Percentiles rank a stretch among this genome's conserved stretches.
Conservation (phyloP, 2,329 filamentous ascomycete genomes). For the Falciphora oryzae region DNA sequence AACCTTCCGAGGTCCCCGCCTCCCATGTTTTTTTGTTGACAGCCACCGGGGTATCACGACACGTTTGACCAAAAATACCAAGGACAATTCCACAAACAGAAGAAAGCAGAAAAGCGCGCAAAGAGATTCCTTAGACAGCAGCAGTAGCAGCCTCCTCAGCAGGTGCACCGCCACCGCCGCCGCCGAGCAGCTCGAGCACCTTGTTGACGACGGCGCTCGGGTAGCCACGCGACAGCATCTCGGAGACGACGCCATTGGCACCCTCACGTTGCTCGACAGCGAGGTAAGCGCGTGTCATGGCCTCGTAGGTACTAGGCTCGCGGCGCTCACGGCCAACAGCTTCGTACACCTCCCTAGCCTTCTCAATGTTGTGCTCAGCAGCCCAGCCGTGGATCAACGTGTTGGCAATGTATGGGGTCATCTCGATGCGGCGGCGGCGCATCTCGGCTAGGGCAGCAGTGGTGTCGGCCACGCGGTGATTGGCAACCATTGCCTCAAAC, state of each 20-base stretch:
- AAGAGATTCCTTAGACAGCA: slow-evolving; percentile 14
- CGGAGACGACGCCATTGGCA: slow-evolving; percentile 74
- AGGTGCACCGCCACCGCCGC: slow-evolving; percentile 44
- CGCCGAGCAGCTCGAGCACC: slow-evolving; percentile 81
- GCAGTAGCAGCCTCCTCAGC: slow-evolving; percentile 32
- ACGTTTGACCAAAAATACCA: slow-evolving; percentile 3
- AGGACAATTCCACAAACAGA: slow-evolving; percentile 3
- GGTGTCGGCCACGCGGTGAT: slow-evolving; percentile 75
- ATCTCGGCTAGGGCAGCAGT: slow-evolving; percentile 71
- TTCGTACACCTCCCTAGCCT: slow-evolving; percentile 74
- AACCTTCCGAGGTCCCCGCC: neutral
- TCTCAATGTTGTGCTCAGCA: slow-evolving; percentile 70
- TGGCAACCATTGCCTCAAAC: slow-evolving; percentile 96
- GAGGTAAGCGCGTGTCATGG: slow-evolving; percentile 92
- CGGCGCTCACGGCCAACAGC: slow-evolving; percentile 71
- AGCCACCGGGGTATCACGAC: slow-evolving; percentile 24
- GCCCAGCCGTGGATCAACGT: slow-evolving; percentile 98
- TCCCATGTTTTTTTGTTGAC: slow-evolving; percentile 4
- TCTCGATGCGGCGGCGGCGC: slow-evolving; percentile 65
- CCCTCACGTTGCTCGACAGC: slow-evolving; percentile 72
- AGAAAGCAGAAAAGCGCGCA: slow-evolving; percentile 1
- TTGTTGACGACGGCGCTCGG: slow-evolving; percentile 89
- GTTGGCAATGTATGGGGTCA: slow-evolving; percentile 98
- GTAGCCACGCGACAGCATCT: slow-evolving; percentile 88
- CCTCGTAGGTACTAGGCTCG: slow-evolving; percentile 97